Evolutionary conservation across 441 rosid species (phyloP), one percentile per base, ranked within the genome.

Genomic region (Croton setiger): DNA sequence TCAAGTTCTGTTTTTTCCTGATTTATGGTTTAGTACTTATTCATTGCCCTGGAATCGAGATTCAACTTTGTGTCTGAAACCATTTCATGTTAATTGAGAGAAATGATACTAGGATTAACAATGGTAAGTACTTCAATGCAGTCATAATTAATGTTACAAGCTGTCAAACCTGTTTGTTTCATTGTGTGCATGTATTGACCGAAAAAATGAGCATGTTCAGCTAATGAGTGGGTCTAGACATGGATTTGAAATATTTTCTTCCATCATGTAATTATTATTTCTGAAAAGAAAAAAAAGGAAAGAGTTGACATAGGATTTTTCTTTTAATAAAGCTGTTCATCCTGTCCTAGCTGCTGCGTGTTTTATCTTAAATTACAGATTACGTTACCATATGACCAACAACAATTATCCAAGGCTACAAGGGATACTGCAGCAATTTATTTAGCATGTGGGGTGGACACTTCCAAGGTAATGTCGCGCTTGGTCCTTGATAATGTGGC

Each of bases 391-490:
- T 90, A 92, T 78, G 96, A 91, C 54, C 39, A 89, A 64, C 86
- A 78, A 70, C 83, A 88, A 74, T 78, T 91, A 44, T 81, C 86
- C 36, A 87, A 79, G 78, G 86, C 98, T 37, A 92, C 96, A 47
- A 86, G 90, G 79, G 87, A 87, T 68, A 92, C 97, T 5, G 94
- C 98, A 27, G 96, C 98, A 67, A 78, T 92, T 71, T 94, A 92
- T 75, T 79, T 94, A 79, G 97, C 99, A 44, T 92, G 98, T 77
- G 98, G 99, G 33, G 78, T 90, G 41, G 98, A 92, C 75, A 73
- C 83, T 68, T 82, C 93, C 51, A 90, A 92, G 96, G 95, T 87
- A 27, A 10, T 44, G 48, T 72, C 43, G 54, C 64, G 47, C 33
- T 67, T 71, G 77, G 51, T 74, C 17, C 31, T 77, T 67, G 1